Evolutionary conservation across 768 basidiomycete genomes (phyloP), one percentile per base, ranked within the genome.

Genomic region (Xerocomus spinulosus): DNA sequence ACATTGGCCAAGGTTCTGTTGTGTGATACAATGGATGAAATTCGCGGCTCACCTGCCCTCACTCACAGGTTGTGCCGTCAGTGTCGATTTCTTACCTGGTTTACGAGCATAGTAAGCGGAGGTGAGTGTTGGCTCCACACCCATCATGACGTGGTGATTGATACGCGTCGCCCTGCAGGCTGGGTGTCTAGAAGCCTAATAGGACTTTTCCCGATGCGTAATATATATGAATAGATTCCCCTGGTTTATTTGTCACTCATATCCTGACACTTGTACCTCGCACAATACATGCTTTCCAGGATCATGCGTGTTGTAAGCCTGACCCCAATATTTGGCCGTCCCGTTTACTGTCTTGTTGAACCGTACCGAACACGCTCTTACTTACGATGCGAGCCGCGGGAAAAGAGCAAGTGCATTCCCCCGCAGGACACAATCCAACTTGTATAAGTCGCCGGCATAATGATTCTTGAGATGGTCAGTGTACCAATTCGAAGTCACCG

Each of bases 81-180:
- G 95, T 98, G 35, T 95, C 93, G 8, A 97, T 98, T 69, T 92
- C 92, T 51, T 96, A 96, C 70, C 83, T 96, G 33, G 94, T 96
- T 53, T 92, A 92, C 68, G 90, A 92, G 64, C 82, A 87, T 58
- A 83, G 78, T 58, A 92, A 90, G 73, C 78, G 84, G 65, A 84
- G 74, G 90, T 85, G 46, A 53, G 80, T 67, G 18, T 36, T 30
- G 6, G 13, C 40, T 24, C 29, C 35, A 32, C 26, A 9, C 9
- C 23, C 28, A 33, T 42, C 29, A 10, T 46, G 39, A 44, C 26
- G 32, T 35, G 21, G 40, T 21, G 37, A 29, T 34, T 44, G 37
- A 53, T 35, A 28, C 46, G 38, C 51, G 36, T 36, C 38, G 42
- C 26, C 30, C 34, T 30, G 32, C 61, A 85, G 83, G 67, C 76